A percentile compares a stretch with the other conserved stretches of the same genome.
Evolutionary conservation across 805 yeast genomes (phyloP).

Genomic region (Yarrowia sp.): DNA sequence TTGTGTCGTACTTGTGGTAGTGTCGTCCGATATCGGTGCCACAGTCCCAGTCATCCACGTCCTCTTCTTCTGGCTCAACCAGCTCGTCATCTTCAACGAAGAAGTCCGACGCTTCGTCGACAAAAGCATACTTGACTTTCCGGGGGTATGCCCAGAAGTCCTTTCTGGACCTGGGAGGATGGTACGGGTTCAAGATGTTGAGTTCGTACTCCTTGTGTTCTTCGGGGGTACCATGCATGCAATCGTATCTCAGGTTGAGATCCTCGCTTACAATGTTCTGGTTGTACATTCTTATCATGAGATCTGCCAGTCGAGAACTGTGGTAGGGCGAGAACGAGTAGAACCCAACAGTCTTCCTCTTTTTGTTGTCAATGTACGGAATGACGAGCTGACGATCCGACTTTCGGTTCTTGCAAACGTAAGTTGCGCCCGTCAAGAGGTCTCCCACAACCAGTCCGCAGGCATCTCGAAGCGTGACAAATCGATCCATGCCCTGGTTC

Average conservation of each 20-base stretch:
- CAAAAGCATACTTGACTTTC: not conserved
- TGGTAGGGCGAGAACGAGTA: not conserved
- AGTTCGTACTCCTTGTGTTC: not conserved
- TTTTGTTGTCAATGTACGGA: not conserved
- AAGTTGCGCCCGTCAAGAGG: not conserved
- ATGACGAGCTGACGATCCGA: not conserved
- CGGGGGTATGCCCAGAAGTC: too few species aligned
- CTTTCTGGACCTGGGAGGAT: too few species aligned
- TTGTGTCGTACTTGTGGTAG: not conserved
- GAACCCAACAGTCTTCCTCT: not conserved
- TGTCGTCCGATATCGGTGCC: not conserved
- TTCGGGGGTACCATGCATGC: not conserved
- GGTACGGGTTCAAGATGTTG: too few species aligned
- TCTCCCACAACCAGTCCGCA: not conserved
- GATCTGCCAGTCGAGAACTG: not conserved
- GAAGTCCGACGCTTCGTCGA: too few species aligned
- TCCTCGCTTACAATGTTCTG: not conserved
- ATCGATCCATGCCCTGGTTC: not conserved
- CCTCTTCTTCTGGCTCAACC: not conserved
- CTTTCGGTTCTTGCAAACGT: not conserved
- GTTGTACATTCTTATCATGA: not conserved
- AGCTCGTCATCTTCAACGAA: not conserved
- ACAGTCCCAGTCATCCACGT: not conserved
- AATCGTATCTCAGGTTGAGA: not conserved
- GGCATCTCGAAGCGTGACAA: not conserved